Evolutionary conservation across 345 rosid species (phyloP), one percentile per base, ranked within the genome.

Genomic region (Eucalyptus grandis): DNA sequence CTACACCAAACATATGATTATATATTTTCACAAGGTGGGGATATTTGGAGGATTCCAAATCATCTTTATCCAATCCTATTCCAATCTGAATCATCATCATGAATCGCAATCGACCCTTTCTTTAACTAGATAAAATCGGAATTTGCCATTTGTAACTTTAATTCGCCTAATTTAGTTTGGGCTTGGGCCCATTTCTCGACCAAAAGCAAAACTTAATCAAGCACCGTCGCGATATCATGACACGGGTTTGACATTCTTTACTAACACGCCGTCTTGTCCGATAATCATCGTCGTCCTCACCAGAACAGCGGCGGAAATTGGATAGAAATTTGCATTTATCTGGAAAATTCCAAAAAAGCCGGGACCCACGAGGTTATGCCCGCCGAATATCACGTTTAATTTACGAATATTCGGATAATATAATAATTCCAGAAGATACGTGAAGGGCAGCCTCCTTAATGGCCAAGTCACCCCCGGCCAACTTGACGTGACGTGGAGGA

Each of bases 11-110:
- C 14, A 27, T 60, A 60, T 12, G 2, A 56, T 10, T 24, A 0
- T 3, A 24, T 24, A 10, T 5, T 56, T 56, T 56, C 1, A 24
- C 30, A 24, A 56, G 5, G 6, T 11, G 30, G 3, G 6, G 27
- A 24, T 56, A 56, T 24, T 56, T 56, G 3, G 30, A 2, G 13
- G 62, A 56, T 56, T 56, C 6, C 11, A 24, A 56, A 56, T 56
- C 3, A 22, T 4, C 0, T 56, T 56, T 56, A 56, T 24, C 6
- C 62, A 1, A 56, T 24, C 13, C 0, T 24, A 56, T 56, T 24
- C 1, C 30, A 56, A 56, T 56, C 3, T 4, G 13, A 56, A 56
- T 56, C 3, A 5, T 1, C 11, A 56, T 1, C 3, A 56, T 5
- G 3, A 56, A 56, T 22, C 1, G 30, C 30, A 30, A 30, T 16